Evolutionary conservation across 768 basidiomycete genomes (phyloP).

Genomic region (Pleurotus pulmonarius): DNA sequence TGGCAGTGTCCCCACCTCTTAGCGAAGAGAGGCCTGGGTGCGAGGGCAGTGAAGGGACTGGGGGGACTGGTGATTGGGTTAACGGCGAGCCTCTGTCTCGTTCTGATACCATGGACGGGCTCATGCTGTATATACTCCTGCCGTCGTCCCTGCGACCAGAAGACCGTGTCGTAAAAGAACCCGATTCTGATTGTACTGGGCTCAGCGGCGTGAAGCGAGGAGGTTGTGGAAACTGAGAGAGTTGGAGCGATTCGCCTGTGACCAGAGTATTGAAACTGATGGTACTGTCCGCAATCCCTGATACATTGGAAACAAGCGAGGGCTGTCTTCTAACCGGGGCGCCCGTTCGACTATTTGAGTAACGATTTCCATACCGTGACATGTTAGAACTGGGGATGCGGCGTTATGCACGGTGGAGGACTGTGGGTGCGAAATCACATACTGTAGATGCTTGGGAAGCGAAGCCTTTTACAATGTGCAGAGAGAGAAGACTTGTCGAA

Average conservation of each 20-base stretch:
- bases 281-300: constrained; percentile 54
- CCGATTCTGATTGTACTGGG: constrained; percentile 30
- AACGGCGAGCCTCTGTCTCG: constrained; percentile 8
- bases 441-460: neutral
- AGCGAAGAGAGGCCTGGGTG: neutral
- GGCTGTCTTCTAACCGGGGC: neutral
- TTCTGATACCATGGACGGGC: constrained; percentile 16
- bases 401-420: neutral
- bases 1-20: constrained; percentile 6
- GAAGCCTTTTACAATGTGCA: neutral
- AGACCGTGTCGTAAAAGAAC: constrained; percentile 16
- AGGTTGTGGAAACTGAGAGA: constrained; percentile 52
- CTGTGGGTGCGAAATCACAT: neutral
- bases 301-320: constrained; percentile 50
- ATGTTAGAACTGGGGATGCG: neutral
- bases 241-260: constrained; percentile 30
- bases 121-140: constrained; percentile 18
- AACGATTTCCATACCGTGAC: constrained; percentile 3
- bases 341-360: neutral
- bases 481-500: neutral
- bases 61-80: constrained; percentile 7
- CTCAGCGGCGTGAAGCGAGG: constrained; percentile 44
- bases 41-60: constrained; percentile 12
- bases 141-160: constrained; percentile 15
- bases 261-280: constrained; percentile 35